phyloP scores from a whole-genome alignment of 805 yeast genomes.

The Saccharomycopsis vini region DNA sequence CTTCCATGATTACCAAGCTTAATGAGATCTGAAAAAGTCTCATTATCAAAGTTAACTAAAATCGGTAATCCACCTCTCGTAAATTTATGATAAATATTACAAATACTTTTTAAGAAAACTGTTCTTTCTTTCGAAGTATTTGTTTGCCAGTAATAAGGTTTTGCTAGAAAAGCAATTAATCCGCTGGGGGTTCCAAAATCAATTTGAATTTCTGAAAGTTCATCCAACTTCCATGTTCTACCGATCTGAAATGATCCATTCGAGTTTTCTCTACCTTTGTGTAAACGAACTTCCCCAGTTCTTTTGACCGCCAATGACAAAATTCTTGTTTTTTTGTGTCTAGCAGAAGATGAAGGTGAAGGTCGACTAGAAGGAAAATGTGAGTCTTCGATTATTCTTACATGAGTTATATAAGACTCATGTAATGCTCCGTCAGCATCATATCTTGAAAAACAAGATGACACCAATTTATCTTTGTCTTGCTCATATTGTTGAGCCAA shows the following conservation, averaged over 20 bases:
- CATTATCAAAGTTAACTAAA: conserved; percentile 42
- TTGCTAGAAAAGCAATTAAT: conserved; percentile 52
- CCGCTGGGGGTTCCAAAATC: conserved; percentile 48
- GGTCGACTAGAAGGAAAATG: conserved; percentile 63
- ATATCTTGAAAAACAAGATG: conserved; percentile 39
- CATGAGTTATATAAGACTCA: conserved; percentile 68
- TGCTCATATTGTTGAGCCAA: conserved; percentile 51
- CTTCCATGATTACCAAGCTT: conserved; percentile 16
- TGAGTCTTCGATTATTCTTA: conserved; percentile 65
- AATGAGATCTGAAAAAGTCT: conserved; percentile 24
- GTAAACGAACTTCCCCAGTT: conserved; percentile 62
- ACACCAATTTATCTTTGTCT: conserved; percentile 41
- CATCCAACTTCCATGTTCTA: conserved; percentile 82
- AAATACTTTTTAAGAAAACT: conserved; percentile 45
- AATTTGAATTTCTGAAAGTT: conserved; percentile 47
- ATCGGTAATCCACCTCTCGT: conserved; percentile 48
- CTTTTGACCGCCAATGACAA: conserved; percentile 49
- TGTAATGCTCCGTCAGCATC: conserved; percentile 35
- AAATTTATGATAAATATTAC: conserved; percentile 46
- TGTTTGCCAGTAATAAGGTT: conserved; percentile 79
- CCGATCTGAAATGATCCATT: conserved; percentile 81
- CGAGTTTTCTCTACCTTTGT: conserved; percentile 75
- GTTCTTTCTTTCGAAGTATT: conserved; percentile 47
- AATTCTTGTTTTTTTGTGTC: conserved; percentile 52
- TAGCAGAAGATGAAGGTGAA: conserved; percentile 39